Evolutionary conservation across 768 basidiomycete species (phyloP).

Genomic region (Suillus discolor): DNA sequence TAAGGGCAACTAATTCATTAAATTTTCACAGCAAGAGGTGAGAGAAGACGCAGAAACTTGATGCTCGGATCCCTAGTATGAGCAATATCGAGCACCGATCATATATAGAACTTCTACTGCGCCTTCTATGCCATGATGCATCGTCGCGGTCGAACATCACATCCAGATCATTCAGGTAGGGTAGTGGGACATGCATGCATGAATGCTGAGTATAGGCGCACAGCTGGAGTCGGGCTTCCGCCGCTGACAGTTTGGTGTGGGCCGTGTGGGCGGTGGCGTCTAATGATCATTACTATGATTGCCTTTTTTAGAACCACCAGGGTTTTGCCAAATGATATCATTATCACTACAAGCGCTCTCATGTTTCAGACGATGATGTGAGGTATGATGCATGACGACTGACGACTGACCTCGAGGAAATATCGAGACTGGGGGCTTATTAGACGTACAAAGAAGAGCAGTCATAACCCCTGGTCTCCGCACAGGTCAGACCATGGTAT

Average conservation of each 20-base stretch:
- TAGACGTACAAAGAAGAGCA: too few relatives aligned
- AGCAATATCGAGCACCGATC: too few relatives aligned
- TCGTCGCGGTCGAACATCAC: too few relatives aligned
- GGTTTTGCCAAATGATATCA: neutral
- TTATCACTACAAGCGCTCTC: neutral
- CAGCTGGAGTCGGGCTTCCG: slow-evolving; percentile 1
- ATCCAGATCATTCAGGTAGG: slow-evolving; percentile 7
- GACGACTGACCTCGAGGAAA: neutral
- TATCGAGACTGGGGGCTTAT: neutral
- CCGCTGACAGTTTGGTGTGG: neutral
- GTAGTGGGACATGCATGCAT: slow-evolving; percentile 17
- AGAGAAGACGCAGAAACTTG: neutral
- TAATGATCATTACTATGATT: slow-evolving; percentile 20
- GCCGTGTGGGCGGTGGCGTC: neutral
- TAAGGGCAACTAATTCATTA: neutral
- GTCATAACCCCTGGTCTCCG: neutral
- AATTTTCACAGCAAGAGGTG: neutral
- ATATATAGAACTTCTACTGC: too few relatives aligned
- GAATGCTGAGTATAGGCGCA: neutral
- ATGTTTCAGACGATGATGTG: neutral
- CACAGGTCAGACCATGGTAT: neutral
- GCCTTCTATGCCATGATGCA: too few relatives aligned
- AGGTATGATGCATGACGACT: neutral
- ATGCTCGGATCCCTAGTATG: neutral
- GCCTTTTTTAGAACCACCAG: slow-evolving; percentile 22